These are phyloP conservation scores for Dendryphion nanum DNA, from an alignment of 2,329 filamentous ascomycete genomes.

Conservation along the genomic window DNA sequence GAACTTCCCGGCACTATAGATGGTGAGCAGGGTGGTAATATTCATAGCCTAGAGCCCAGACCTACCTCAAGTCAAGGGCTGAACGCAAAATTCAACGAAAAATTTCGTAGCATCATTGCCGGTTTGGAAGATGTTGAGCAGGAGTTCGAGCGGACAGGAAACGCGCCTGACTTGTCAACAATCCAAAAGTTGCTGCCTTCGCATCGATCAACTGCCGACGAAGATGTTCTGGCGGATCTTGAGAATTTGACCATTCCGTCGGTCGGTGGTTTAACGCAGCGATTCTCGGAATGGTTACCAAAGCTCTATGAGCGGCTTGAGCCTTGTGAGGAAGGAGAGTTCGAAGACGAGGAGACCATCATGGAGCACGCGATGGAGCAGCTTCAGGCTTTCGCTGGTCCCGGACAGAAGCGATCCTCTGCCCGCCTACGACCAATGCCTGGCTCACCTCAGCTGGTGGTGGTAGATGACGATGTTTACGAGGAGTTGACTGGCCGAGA, in stretches of 20 bases:
- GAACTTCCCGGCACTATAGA: not conserved
- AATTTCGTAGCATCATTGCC: slow-evolving; percentile 47
- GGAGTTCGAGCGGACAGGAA: not conserved
- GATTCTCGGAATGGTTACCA: slow-evolving; percentile 47
- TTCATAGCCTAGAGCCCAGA: too few species aligned
- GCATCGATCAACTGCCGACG: not conserved
- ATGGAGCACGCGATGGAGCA: slow-evolving; percentile 37
- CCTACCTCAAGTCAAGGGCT: too few species aligned
- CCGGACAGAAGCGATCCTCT: slow-evolving; percentile 33
- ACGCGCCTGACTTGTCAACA: not conserved
- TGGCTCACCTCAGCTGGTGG: slow-evolving; percentile 29
- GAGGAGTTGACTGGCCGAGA: slow-evolving; percentile 28
- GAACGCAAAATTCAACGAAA: slow-evolving; percentile 46
- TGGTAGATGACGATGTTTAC: slow-evolving; percentile 35
- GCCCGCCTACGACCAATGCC: slow-evolving; percentile 33
- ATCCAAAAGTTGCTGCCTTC: not conserved
- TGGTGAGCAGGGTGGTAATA: too few species aligned
- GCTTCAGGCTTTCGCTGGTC: slow-evolving; percentile 26
- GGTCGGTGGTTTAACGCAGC: slow-evolving; percentile 44
- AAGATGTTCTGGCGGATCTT: slow-evolving; percentile 44
- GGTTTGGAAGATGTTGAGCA: slow-evolving; percentile 40
- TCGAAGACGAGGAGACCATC: slow-evolving; percentile 36
- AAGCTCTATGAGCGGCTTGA: slow-evolving; percentile 42
- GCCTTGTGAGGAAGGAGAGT: slow-evolving; percentile 31
- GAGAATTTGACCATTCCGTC: slow-evolving; percentile 48